phyloP scores from a whole-genome alignment of 306 rosid genomes.

The Bauhinia variegata region DNA sequence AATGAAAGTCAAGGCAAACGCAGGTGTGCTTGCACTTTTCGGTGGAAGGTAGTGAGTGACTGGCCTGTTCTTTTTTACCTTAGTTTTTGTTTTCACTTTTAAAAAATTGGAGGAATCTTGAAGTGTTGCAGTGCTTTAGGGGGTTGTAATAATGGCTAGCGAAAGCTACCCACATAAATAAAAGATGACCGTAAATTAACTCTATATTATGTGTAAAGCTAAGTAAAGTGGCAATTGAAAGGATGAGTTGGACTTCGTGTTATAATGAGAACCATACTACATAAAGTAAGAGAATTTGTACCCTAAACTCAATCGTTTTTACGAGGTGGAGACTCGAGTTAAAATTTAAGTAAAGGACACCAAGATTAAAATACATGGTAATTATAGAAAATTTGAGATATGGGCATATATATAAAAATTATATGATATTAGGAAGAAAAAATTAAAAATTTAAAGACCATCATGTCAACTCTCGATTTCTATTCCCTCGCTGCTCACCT shows the following conservation, averaged over 20 bases:
- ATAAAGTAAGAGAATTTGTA: too few species aligned
- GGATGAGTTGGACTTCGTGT: conserved; percentile 56
- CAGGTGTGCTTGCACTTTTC: conserved; percentile 74
- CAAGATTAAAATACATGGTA: too few species aligned
- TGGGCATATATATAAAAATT: too few species aligned
- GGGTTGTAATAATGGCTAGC: conserved; percentile 65
- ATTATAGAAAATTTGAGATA: too few species aligned
- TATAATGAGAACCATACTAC: conserved; percentile 46
- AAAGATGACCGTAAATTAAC: too few species aligned
- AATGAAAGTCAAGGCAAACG: conserved; percentile 56
- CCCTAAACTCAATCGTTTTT: too few species aligned
- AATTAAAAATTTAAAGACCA: too few species aligned
- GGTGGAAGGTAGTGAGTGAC: conserved; percentile 71
- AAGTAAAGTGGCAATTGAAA: conserved; percentile 45
- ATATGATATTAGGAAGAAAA: too few species aligned
- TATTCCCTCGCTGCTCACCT: too few species aligned
- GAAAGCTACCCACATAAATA: conserved; percentile 51
- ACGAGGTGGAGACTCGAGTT: too few species aligned
- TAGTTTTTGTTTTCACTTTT: neutral
- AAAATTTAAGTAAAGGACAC: too few species aligned
- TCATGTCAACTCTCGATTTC: too few species aligned
- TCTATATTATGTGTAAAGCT: conserved; percentile 69
- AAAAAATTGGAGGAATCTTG: conserved; percentile 66
- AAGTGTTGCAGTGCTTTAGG: conserved; percentile 72
- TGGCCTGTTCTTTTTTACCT: conserved; percentile 7